Evolutionary conservation across 805 yeast species (phyloP), one percentile per base, ranked within the genome.

Genomic region (Kodamaea kaohsiungensis): DNA sequence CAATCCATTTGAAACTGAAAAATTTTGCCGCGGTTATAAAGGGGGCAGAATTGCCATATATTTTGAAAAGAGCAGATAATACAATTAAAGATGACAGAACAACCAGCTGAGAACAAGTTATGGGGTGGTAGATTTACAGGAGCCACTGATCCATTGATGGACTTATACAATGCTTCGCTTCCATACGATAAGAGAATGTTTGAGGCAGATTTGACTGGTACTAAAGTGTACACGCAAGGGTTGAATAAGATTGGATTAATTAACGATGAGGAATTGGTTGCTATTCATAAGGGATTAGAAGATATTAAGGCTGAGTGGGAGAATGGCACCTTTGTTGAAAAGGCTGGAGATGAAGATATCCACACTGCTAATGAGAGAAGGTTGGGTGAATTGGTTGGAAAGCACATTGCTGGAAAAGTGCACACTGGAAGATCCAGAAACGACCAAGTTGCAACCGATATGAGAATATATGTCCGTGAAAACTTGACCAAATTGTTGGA

Each of bases 71-170:
- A 4, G 4, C 47, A 43, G 5, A 7, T 30, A 43, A 43, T 13
- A 17, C 7, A n/a, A 18, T 35, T 8, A 7, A 25, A 7, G 19
- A 75, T 72, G 76, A 55, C 71, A 51, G 35, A 30, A 30, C 70
- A 80, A 62, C 85, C 86, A 60, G 73, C 86, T 27, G 91, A 87
- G 73, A 79, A 77, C 63, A 92, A 86, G 71, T 78, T 93, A 60
- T 93, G 99, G 99, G 99, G 99, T 65, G 99, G 98, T 65, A 84
- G 99, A 73, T 93, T 93, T 76, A 93, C 98, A 56, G 98, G 96
- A 3, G 93, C 93, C 58, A 86, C 96, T 27, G 99, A 95, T 65
- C 99, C 99, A 2, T 77, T 95, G 66, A 95, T 95, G 99, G 96
- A 95, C 68, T 79, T 93, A 51, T 95, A 96, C 79, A 95, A 95